Base-by-base conservation (phyloP, 192 early-diverging fungal species). In the Podochytrium sp. region DNA sequence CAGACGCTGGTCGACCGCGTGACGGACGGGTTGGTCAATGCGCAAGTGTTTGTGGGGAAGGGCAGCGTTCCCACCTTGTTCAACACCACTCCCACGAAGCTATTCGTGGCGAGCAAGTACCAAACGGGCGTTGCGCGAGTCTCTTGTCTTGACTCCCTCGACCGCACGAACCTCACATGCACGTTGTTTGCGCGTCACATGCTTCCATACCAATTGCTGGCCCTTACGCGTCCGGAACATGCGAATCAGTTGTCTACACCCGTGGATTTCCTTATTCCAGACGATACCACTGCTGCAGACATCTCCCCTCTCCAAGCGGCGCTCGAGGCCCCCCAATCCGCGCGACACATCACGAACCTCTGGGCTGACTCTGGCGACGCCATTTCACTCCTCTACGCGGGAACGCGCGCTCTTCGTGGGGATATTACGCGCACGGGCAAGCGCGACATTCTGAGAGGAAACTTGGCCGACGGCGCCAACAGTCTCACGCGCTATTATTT, bases 281-380 rank as follows among this genome's bases (percentile, higher is more conserved):
- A n/a, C n/a, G n/a, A n/a, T n/a, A 0, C 79, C 59, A 74, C 79
- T 30, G 79, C 76, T n/a, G 59, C 76, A 6, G 14, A 52, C 2
- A 50, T 78, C 34, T 43, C 76, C 23, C 66, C 71, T 43, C 34
- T 85, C 27, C 65, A 77, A 60, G 51, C 49, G 14, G 14, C 60
- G 29, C 35, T 65, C 4, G 41, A 43, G 42, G 34, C 43, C 23
- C 43, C 38, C 10, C n/a, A 47, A 41, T 47, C 40, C 39, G 25
- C 38, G 7, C 16, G 7, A 20, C 51, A 14, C 10, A 43, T 84
- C 7, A 84, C 75, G 20, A 81, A 80, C 66, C 65, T 88, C 34
- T 88, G 82, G 82, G 84, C 86, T 4, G 84, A 88, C 64, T 79
- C 82, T 38, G 86, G 86, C 29, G 86, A 88, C 58, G 79, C 82